Conservation (phyloP, 371 early-diverging fungal genomes). For the Dichotomocladium elegans region DNA sequence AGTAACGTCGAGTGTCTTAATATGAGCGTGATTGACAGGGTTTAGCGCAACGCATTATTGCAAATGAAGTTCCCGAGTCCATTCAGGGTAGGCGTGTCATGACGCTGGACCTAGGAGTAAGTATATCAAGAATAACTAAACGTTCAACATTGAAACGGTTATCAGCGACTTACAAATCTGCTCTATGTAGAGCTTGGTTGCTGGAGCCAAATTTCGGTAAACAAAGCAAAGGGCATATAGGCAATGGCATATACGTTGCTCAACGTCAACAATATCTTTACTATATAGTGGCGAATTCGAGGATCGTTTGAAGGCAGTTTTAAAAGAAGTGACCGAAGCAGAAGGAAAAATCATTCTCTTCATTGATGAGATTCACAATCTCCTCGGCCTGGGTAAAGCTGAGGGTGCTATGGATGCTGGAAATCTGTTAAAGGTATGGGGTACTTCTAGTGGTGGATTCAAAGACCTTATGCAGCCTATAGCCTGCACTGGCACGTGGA, state of each 20-base stretch:
- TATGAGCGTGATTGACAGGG: conserved; percentile 34
- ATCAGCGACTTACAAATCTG: too few species aligned
- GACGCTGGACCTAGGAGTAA: conserved; percentile 74
- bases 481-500: conserved; percentile 83
- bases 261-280: too few species aligned
- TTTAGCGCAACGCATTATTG: conserved; percentile 77
- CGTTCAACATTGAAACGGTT: too few species aligned
- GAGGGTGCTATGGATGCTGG: conserved; percentile 77
- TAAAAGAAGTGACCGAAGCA: conserved; percentile 69
- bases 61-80: conserved; percentile 77
- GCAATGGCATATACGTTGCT: too few species aligned
- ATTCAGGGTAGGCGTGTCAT: conserved; percentile 71
- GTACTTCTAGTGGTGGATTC: not conserved
- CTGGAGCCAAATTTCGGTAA: conserved; percentile 75
- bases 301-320: conserved; percentile 73
- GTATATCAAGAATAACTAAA: conserved; percentile 3
- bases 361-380: conserved; percentile 84
- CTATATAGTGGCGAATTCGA: conserved; percentile 77
- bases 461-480: not conserved
- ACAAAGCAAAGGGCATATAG: not conserved
- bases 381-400: conserved; percentile 77
- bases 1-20: not conserved
- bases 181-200: conserved; percentile 64
- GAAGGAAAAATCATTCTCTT: conserved; percentile 79
- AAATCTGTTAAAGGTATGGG: conserved; percentile 69